Evolutionary conservation across 1,139 yeast genomes (phyloP), one percentile per base, ranked within the genome.

Genomic region (Maudiozyma humilis): DNA sequence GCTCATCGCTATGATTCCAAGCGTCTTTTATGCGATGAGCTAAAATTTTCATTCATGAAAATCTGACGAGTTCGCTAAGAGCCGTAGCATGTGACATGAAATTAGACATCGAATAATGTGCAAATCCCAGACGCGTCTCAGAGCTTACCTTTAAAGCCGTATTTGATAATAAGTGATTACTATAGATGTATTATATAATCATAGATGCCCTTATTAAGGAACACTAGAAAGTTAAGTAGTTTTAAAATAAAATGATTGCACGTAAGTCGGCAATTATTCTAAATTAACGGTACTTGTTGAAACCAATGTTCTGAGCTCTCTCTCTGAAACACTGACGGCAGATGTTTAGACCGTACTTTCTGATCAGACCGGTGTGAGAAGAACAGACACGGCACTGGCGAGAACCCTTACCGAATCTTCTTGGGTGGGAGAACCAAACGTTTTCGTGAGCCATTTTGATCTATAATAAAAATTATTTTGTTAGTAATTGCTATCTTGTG

Each of bases 251-350:
- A 23, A 17, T n/a, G n/a, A 23, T 10, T 23, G 27, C 27, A 10
- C 17, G 17, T 20, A 16, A 32, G 40, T 32, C 7, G 10, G 10
- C n/a, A 16, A 15, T 38, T 10, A 16, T 29, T 23, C 15, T 27
- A 32, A 33, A 36, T 83, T 86, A 88, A 81, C 95, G 91, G 91
- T 76, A 85, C 81, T 91, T 91, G 91, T 79, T 73, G 95, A 91
- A 91, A 71, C 98, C 98, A 70, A 91, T 91, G 76, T 89, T 97
- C 72, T 78, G 72, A 67, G 98, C 97, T 79, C 82, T 89, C 79
- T 91, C 98, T 82, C 98, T 88, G 96, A 91, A 91, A 78, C 96
- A 91, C 81, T 91, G 98, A 84, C 98, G 95, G 78, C 96, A 91
- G 81, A 91, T 82, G 87, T 87, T 84, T 71, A 91, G 79, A 70